Evolutionary conservation across 352 stramenopile genomes (phyloP).

Genomic region (Globisporangium ultimum): DNA sequence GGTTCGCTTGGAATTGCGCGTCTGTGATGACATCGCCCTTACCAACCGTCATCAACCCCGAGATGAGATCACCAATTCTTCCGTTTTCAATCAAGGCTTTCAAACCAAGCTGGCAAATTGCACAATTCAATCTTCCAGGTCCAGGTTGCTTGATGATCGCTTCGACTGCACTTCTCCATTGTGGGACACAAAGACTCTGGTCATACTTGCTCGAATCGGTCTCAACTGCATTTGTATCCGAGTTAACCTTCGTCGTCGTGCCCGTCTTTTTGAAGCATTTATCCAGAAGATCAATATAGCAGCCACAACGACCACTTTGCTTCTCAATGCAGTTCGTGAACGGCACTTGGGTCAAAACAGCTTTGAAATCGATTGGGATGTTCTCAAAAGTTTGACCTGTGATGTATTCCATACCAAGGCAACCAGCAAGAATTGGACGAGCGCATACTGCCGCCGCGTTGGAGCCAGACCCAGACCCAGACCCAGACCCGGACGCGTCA

Average conservation of each 20-base stretch:
- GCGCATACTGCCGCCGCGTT: slow-evolving; percentile 30
- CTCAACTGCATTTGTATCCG: slow-evolving; percentile 28
- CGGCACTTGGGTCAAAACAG: slow-evolving; percentile 48
- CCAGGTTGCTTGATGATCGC: slow-evolving; percentile 50
- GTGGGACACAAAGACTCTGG: slow-evolving; percentile 58
- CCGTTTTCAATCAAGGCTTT: slow-evolving; percentile 64
- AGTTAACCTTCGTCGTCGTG: slow-evolving; percentile 25
- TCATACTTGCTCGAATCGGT: slow-evolving; percentile 40
- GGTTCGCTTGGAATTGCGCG: slow-evolving; percentile 16
- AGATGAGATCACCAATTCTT: slow-evolving; percentile 55
- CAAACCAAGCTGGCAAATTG: slow-evolving; percentile 66
- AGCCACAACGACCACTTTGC: slow-evolving; percentile 51
- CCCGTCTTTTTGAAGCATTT: slow-evolving; percentile 61
- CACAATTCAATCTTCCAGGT: slow-evolving; percentile 68
- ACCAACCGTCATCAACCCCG: slow-evolving; percentile 43
- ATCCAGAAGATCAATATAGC: slow-evolving; percentile 68
- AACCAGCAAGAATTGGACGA: slow-evolving; percentile 65
- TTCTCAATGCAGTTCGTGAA: slow-evolving; percentile 74
- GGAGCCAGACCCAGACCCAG: slow-evolving; percentile 5
- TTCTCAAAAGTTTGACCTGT: slow-evolving; percentile 37
- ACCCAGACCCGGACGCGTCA: slow-evolving; percentile 25
- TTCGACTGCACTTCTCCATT: slow-evolving; percentile 44
- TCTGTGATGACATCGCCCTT: slow-evolving; percentile 18
- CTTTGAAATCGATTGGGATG: slow-evolving; percentile 74
- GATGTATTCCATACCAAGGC: slow-evolving; percentile 54